These are phyloP conservation scores for Leptographium radiaticola DNA, from an alignment of 2,329 filamentous ascomycete species.

Conservation along the genomic window DNA sequence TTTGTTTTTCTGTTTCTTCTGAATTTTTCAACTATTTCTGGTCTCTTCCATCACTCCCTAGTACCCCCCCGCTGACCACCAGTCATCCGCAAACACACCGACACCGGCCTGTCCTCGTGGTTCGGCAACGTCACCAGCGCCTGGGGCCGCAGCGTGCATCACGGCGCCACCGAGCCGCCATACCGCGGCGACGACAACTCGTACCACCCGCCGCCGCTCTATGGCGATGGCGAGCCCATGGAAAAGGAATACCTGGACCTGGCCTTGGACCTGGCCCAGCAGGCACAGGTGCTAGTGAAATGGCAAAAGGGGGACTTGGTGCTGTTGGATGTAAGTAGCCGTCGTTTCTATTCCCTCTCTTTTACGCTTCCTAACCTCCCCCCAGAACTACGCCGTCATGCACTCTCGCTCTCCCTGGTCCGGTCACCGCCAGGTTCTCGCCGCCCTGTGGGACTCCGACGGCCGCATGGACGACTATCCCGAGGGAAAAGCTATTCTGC, in stretches of 20 bases:
- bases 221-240: constrained; percentile 14
- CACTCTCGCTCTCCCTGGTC: constrained; percentile 15
- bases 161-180: constrained; percentile 6
- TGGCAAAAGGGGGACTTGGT: constrained; percentile 11
- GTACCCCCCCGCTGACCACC: background rate
- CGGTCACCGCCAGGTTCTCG: background rate
- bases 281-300: background rate
- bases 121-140: constrained; percentile 13
- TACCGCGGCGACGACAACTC: constrained; percentile 1
- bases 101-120: constrained; percentile 6
- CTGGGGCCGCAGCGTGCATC: constrained; percentile 3
- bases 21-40: background rate
- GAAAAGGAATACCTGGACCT: constrained; percentile 13
- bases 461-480: background rate
- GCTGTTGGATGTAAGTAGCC: constrained; percentile 4
- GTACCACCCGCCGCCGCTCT: constrained; percentile 5
- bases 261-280: background rate
- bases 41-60: too few species aligned
- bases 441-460: constrained; percentile 1
- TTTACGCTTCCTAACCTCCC: background rate
- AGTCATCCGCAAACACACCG: background rate
- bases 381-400: constrained; percentile 15
- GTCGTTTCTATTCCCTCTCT: background rate
- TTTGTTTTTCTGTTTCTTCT: background rate
- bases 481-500: background rate